Evolutionary conservation across 2,329 filamentous ascomycete genomes (phyloP).

Genomic region (Aspergillus brasiliensis): DNA sequence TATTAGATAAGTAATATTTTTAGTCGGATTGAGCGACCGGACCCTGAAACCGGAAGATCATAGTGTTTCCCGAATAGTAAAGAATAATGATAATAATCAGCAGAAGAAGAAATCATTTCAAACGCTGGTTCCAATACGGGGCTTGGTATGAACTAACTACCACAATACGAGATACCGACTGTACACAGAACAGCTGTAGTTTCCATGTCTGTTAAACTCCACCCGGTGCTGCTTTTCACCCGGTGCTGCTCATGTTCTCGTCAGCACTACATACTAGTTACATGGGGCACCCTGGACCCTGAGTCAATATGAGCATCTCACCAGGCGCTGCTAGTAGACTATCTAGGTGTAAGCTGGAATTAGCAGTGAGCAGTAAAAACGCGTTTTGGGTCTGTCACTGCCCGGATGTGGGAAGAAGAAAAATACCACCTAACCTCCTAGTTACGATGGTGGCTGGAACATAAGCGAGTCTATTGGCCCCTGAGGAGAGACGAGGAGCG

Average conservation of each 20-base stretch:
- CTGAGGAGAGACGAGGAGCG: constrained; percentile 5
- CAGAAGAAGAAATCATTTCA: background rate
- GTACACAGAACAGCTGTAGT: background rate
- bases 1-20: background rate
- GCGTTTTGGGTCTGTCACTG: background rate
- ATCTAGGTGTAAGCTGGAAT: too few species aligned
- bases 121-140: constrained; percentile 2
- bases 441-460: constrained; percentile 4
- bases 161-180: background rate
- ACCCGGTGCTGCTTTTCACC: background rate
- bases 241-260: background rate
- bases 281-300: background rate
- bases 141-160: background rate
- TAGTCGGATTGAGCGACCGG: background rate
- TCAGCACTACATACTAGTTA: background rate
- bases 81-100: background rate
- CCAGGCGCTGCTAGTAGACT: too few species aligned
- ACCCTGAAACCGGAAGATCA: constrained; percentile 10
- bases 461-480: constrained; percentile 5
- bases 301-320: background rate
- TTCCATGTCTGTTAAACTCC: background rate
- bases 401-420: background rate
- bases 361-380: background rate
- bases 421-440: constrained; percentile 1
- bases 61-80: background rate